phyloP scores from a whole-genome alignment of 768 basidiomycete species.

The Suillus alpinus region DNA sequence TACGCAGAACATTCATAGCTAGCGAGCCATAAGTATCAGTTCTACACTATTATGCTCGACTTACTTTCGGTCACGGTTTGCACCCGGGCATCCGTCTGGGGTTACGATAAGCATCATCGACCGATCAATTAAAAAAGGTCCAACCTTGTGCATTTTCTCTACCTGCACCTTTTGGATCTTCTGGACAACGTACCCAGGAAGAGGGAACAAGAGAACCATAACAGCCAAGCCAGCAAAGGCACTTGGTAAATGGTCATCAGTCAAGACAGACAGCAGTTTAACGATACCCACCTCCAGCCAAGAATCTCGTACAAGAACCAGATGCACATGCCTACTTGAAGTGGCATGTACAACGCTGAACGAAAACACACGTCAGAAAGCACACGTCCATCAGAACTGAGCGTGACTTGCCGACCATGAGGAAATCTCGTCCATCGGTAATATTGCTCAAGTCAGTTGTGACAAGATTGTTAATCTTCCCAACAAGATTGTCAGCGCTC shows the following conservation, averaged over 20 bases:
- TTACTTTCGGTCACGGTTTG: conserved; percentile 60
- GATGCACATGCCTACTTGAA: conserved; percentile 28
- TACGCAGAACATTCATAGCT: conserved; percentile 58
- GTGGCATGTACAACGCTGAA: conserved; percentile 9
- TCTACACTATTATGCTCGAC: conserved; percentile 12
- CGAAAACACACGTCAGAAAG: background rate
- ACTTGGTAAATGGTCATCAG: conserved; percentile 3
- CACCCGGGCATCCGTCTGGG: conserved; percentile 55
- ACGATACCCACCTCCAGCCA: conserved; percentile 35
- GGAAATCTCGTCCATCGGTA: conserved; percentile 18
- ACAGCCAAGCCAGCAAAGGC: conserved; percentile 56
- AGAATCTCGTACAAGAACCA: conserved; percentile 45
- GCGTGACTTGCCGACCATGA: conserved; percentile 7
- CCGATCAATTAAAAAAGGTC: background rate
- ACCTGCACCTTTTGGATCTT: conserved; percentile 45
- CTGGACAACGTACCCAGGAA: conserved; percentile 57
- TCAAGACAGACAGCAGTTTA: background rate
- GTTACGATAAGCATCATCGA: background rate
- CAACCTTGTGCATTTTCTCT: conserved; percentile 45
- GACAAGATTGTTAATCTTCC: conserved; percentile 76
- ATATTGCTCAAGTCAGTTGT: conserved; percentile 39
- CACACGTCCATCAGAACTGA: background rate
- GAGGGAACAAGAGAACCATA: conserved; percentile 51
- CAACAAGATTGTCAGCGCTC: conserved; percentile 51
- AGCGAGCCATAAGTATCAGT: background rate